Conservation (phyloP, 2,329 filamentous ascomycete species). For the Fusarium penzigii region DNA sequence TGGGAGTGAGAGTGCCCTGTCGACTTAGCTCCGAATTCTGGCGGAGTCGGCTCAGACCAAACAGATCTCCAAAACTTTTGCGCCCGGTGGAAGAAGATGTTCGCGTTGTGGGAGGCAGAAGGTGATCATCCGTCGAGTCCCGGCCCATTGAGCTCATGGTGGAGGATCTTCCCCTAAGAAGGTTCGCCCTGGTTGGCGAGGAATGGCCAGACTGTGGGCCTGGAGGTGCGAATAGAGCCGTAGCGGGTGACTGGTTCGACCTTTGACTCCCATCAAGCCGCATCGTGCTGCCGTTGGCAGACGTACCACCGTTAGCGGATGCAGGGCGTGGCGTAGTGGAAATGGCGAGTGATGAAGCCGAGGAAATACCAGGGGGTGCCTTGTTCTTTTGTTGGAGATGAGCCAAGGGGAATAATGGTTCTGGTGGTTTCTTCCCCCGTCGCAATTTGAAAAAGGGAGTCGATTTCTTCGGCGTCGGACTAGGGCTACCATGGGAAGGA, state of each 20-base stretch:
- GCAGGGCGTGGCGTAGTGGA: constrained; percentile 36
- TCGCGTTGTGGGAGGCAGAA: constrained; percentile 66
- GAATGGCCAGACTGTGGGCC: constrained; percentile 62
- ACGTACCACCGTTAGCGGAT: constrained; percentile 35
- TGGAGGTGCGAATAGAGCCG: constrained; percentile 46
- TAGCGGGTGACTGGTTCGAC: constrained; percentile 44
- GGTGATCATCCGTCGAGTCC: constrained; percentile 69
- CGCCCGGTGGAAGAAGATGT: constrained; percentile 88
- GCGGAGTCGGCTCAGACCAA: constrained; percentile 75
- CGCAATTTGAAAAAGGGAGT: constrained; percentile 82
- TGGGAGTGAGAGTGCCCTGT: constrained; percentile 68
- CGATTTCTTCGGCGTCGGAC: constrained; percentile 61
- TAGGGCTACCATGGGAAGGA: constrained; percentile 60
- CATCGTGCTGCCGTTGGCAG: constrained; percentile 19
- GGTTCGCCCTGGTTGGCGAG: constrained; percentile 61
- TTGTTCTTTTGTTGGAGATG: constrained; percentile 75
- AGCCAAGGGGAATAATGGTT: constrained; percentile 79
- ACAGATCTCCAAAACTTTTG: constrained; percentile 89
- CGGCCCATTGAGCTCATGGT: constrained; percentile 83
- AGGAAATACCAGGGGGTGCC: constrained; percentile 37
- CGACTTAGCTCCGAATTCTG: constrained; percentile 77
- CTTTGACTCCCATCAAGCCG: constrained; percentile 18
- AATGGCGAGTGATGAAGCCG: constrained; percentile 44
- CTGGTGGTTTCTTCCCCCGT: constrained; percentile 72
- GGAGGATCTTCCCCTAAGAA: constrained; percentile 76